Evolutionary conservation across 2,329 filamentous ascomycete species (phyloP), one percentile per base, ranked within the genome.

Genomic region (Sporothrix globosa): DNA sequence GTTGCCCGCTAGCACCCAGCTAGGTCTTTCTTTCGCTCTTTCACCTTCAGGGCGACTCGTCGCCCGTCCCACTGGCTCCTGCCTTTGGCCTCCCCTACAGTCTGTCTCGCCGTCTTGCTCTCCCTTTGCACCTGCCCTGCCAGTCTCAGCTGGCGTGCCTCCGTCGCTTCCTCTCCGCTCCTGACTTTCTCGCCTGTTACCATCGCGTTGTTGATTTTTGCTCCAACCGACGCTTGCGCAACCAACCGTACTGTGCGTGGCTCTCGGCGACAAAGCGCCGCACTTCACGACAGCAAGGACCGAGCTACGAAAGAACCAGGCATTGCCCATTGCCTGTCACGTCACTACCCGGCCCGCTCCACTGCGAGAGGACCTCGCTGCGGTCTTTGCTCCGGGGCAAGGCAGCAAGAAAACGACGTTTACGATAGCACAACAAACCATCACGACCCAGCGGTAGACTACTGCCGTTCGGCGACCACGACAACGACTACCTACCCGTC

Each of bases 51-150:
- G 34, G 4, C n/a, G 11, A 27, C 30, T 13, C 10, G 41, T 17
- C 41, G 11, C 11, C 41, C 4, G 11, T 41, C 58, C 58, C 39
- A 14, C 58, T 44, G 39, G 58, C 58, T 44, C 58, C 34, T 61
- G 58, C 58, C 34, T 60, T n/a, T 17, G 24, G n/a, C 44, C 39
- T 61, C 41, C 11, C 14, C 41, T 13, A 11, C 41, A 13, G 41
- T 44, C 41, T 44, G 41, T 44, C 41, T 44, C 41, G 34, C 56
- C 30, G 19, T 41, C 30, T 60, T 19, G 34, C 39, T 24, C 34
- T 44, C 34, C 56, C 56, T 61, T 44, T 21, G 34, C 34, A 46
- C 58, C 39, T 46, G 58, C 58, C 58, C 39, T 63, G 58, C 58
- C 34, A 4, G 46, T n/a, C 46, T 44, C 50, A 13, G 27, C 61